Percentiles rank a stretch among this genome's conserved stretches.
phyloP scores from a whole-genome alignment of 2,329 filamentous ascomycete genomes.

The Curvularia spicifera region DNA sequence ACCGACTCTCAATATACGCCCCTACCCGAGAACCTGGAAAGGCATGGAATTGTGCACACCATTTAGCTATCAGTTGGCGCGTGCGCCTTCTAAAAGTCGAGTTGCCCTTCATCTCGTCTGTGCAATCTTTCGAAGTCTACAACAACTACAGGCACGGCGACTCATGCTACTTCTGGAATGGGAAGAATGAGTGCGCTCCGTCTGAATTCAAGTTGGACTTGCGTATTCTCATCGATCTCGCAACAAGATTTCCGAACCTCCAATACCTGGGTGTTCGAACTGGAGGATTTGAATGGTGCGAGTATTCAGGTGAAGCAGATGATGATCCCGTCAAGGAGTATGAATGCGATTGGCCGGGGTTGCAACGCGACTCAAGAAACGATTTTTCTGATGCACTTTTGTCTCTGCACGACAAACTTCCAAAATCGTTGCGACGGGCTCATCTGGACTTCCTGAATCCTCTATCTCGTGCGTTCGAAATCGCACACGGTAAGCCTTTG shows the following conservation, averaged over 20 bases:
- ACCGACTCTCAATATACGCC: constrained; percentile 1
- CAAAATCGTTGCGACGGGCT: constrained; percentile 1
- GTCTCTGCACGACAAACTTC: background rate
- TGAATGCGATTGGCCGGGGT: background rate
- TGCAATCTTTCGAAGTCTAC: constrained; percentile 1
- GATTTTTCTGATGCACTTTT: background rate
- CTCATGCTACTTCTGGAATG: too few species aligned
- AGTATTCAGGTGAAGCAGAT: background rate
- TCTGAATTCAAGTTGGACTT: background rate
- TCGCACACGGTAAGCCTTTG: background rate
- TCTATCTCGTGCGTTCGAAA: background rate
- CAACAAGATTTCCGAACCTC: background rate
- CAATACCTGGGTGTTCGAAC: background rate
- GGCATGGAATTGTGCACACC: background rate
- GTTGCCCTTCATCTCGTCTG: background rate
- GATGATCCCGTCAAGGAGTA: background rate
- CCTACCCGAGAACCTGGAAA: background rate
- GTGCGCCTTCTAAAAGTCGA: background rate
- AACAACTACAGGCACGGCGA: background rate
- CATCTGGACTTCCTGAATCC: background rate
- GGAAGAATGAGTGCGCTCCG: background rate
- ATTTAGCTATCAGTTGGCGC: background rate
- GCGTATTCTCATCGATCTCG: background rate
- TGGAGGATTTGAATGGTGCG: constrained; percentile 1
- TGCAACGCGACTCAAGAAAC: background rate